These are phyloP conservation scores for Aspergillus chevalieri DNA, from an alignment of 2,329 filamentous ascomycete genomes.

Conservation along the genomic window DNA sequence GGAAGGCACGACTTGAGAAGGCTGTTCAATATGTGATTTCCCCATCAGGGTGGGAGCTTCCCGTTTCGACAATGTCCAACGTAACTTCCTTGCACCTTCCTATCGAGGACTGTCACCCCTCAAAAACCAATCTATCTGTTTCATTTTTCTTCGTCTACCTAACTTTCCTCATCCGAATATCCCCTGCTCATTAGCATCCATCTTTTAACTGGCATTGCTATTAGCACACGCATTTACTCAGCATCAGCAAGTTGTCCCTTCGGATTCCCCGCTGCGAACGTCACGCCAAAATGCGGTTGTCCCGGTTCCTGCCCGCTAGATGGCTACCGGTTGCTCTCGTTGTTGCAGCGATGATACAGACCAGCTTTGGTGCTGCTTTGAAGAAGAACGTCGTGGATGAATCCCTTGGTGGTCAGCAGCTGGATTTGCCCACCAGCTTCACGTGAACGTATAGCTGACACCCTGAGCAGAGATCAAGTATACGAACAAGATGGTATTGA, in stretches of 20 bases:
- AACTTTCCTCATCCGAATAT: background rate
- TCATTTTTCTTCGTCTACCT: background rate
- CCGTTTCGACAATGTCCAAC: background rate
- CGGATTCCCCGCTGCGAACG: background rate
- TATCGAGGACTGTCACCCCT: background rate
- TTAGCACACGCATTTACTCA: background rate
- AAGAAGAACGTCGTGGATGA: background rate
- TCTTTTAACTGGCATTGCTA: background rate
- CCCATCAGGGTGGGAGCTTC: background rate
- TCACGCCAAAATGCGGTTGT: background rate
- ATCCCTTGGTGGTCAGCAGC: background rate
- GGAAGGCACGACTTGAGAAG: background rate
- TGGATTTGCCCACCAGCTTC: no score
- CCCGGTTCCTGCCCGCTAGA: background rate
- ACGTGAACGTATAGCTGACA: background rate
- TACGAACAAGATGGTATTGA: slow-evolving; percentile 2
- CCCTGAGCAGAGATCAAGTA: background rate
- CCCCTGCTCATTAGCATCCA: background rate
- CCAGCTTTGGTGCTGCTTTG: background rate
- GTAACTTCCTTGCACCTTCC: background rate
- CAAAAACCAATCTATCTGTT: background rate
- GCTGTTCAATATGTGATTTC: background rate
- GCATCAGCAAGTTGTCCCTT: background rate
- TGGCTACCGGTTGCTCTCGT: background rate
- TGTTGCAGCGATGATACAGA: background rate